Evolutionary conservation across 495 filamentous ascomycete genomes (phyloP), one percentile per base, ranked within the genome.

Genomic region (Xylaria palmicola): DNA sequence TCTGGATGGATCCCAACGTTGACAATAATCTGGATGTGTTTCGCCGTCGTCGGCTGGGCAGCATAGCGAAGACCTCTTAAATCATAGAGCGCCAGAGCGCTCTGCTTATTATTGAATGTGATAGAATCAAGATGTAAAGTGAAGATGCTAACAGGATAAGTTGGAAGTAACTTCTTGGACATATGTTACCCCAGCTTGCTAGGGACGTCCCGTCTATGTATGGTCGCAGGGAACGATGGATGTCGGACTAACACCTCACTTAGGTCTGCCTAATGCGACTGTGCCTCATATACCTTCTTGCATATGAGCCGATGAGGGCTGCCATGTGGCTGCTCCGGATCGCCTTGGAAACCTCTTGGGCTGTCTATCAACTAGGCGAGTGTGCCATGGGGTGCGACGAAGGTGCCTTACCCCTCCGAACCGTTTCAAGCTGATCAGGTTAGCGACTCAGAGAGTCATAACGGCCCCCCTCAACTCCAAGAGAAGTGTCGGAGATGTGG

Each of bases 401-500:
- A 39, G 19, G 22, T 45, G 27, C n/a, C 37, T 44, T 19, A 29
- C 24, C 36, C 27, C 27, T 40, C 50, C 22, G 12, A 51, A 20
- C 30, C 40, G 49, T 61, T 61, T 55, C 59, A 61, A 58, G 41
- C 27, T 27, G 29, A 40, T 24, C 26, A 32, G 10, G 27, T 2
- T 41, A 29, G 24, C 10, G 19, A 39, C 22, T 27, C 40, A 44
- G n/a, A 43, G 17, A 48, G 12, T 32, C 40, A 32, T 30, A 5
- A 47, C 24, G 50, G 19, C 30, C 39, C 19, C 30, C 39, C 34
- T 60, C 44, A 27, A 1, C 15, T 49, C 34, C n/a, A 30, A 32
- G 32, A 24, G 0, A 26, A 22, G 17, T 41, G 26, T 30, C 20
- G 24, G 34, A 36, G 3, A 40, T 29, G 26, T 15, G 32, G 29